These are phyloP conservation scores for Sporobolomyces pararoseus DNA, from an alignment of 768 basidiomycete genomes.

Conservation along the genomic window DNA sequence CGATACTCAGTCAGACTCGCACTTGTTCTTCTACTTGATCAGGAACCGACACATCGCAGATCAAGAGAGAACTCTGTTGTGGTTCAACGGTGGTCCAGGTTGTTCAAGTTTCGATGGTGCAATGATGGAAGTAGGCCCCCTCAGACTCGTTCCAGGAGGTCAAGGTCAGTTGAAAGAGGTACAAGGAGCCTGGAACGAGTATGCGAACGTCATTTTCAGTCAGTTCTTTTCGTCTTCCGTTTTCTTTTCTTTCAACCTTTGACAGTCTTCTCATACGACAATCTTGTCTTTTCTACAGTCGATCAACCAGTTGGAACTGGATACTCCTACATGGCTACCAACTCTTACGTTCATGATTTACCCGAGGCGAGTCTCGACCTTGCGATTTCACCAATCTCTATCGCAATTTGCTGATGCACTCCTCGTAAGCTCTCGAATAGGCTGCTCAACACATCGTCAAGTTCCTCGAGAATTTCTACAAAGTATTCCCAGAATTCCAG, in stretches of 20 bases:
- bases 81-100: conserved; percentile 73
- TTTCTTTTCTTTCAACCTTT: not conserved
- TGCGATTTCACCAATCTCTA: not conserved
- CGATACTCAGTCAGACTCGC: conserved; percentile 64
- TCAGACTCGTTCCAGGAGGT: conserved; percentile 68
- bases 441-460: conserved; percentile 73
- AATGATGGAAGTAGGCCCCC: conserved; percentile 98
- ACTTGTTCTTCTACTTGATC: conserved; percentile 82
- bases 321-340: conserved; percentile 80
- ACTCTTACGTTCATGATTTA: conserved; percentile 76
- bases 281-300: conserved; percentile 64
- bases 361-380: not conserved
- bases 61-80: conserved; percentile 82
- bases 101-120: conserved; percentile 96
- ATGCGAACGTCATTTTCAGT: conserved; percentile 45
- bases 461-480: conserved; percentile 84
- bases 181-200: conserved; percentile 71
- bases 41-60: conserved; percentile 85
- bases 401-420: conserved; percentile 76
- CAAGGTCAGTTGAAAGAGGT: conserved; percentile 64
- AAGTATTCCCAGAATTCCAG: conserved; percentile 82
- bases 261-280: conserved; percentile 56
- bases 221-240: not conserved
- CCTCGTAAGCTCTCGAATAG: conserved; percentile 88
- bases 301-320: conserved; percentile 98